Percentiles rank a stretch among this genome's conserved stretches.
Conservation (phyloP, 1,284 basidiomycete species). For the Apiotrichum porosum region DNA sequence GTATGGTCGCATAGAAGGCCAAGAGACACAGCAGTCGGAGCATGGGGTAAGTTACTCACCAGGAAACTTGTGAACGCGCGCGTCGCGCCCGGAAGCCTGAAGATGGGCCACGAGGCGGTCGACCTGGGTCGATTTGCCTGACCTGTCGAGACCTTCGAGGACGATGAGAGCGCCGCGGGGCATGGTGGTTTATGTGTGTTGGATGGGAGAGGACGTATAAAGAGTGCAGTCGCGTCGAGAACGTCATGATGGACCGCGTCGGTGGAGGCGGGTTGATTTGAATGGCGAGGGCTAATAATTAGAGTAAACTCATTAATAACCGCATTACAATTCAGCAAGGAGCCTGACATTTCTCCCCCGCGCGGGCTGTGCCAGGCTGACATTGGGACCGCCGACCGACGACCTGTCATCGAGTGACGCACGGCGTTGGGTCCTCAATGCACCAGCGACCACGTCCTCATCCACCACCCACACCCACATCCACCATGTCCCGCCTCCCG, state of each 20-base stretch:
- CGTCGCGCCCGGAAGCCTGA: slow-evolving; percentile 27
- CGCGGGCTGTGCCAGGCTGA: too few species aligned
- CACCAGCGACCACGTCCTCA: slow-evolving; percentile 2
- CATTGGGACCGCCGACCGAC: too few species aligned
- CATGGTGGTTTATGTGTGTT: background rate
- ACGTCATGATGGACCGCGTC: slow-evolving; percentile 5
- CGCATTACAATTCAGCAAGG: too few species aligned
- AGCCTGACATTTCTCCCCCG: background rate
- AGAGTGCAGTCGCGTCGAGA: background rate
- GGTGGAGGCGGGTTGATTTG: slow-evolving; percentile 12
- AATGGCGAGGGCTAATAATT: too few species aligned
- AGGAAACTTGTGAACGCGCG: slow-evolving; percentile 69
- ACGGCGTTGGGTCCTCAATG: too few species aligned
- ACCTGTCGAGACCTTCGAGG: slow-evolving; percentile 87
- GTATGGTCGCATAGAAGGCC: background rate
- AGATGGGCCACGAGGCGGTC: slow-evolving; percentile 58
- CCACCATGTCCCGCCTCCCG: slow-evolving; percentile 68
- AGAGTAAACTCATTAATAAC: too few species aligned
- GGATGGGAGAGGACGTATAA: background rate
- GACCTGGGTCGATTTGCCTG: slow-evolving; percentile 85
- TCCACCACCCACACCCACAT: slow-evolving; percentile 3
- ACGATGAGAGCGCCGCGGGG: slow-evolving; percentile 72
- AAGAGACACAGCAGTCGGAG: background rate
- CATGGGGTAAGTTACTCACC: slow-evolving; percentile 63
- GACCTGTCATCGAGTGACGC: too few species aligned